Percentiles rank a stretch among this genome's conserved stretches.
These are phyloP conservation scores for Leonotis leonurus DNA, from an alignment of 257 asterid species.

Conservation along the genomic window DNA sequence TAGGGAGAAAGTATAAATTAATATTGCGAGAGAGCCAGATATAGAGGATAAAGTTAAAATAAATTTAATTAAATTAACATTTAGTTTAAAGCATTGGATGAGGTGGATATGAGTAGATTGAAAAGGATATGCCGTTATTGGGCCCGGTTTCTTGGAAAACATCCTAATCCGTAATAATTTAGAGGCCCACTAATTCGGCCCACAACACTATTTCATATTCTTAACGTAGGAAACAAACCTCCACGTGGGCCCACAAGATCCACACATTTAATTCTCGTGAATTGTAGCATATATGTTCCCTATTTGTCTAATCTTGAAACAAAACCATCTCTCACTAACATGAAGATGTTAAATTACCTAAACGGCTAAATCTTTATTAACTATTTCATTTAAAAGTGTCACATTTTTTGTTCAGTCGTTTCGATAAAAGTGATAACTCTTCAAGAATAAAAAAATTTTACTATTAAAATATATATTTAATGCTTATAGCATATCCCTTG, in stretches of 20 bases:
- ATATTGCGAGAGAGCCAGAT: too few species aligned
- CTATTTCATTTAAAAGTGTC: too few species aligned
- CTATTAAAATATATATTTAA: too few species aligned
- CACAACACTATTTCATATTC: neutral
- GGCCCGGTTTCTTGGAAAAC: neutral
- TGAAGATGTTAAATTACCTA: too few species aligned
- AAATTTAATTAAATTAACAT: neutral
- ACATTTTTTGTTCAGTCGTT: too few species aligned
- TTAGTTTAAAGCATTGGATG: neutral
- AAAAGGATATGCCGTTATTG: neutral
- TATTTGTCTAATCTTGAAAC: neutral
- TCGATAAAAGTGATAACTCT: too few species aligned
- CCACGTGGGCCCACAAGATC: neutral
- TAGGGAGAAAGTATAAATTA: too few species aligned
- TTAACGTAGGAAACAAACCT: neutral
- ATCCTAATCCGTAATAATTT: neutral
- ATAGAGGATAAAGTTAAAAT: too few species aligned
- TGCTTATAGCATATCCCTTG: too few species aligned
- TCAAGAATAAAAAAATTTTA: too few species aligned
- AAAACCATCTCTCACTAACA: too few species aligned
- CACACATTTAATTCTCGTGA: neutral
- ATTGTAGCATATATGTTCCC: neutral
- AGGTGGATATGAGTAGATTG: constrained; percentile 10
- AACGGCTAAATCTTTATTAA: too few species aligned
- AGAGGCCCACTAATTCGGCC: neutral